phyloP scores from a whole-genome alignment of 1,139 yeast genomes.

The Wickerhamomyces sp. region DNA sequence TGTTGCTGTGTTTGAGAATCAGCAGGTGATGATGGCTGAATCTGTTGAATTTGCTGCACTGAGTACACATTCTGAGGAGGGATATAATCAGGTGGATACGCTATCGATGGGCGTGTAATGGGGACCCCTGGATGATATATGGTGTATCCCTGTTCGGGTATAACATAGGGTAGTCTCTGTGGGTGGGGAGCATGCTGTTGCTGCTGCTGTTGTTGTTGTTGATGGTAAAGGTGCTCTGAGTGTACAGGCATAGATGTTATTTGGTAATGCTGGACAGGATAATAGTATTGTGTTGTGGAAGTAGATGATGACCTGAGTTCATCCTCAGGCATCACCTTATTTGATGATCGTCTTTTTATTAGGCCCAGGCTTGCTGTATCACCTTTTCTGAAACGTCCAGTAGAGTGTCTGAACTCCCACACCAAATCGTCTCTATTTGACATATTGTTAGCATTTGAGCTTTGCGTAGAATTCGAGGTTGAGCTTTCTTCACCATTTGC shows the following conservation, averaged over 20 bases:
- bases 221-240: neutral
- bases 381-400: conserved; percentile 72
- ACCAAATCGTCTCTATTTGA: conserved; percentile 28
- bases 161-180: too few relatives aligned
- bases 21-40: neutral
- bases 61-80: conserved; percentile 13
- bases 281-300: conserved; percentile 4
- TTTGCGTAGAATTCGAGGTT: neutral
- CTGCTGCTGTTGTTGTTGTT: neutral
- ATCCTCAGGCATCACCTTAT: conserved; percentile 23
- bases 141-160: too few relatives aligned
- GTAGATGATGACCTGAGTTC: conserved; percentile 15
- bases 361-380: conserved; percentile 61
- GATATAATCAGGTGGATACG: conserved; percentile 3
- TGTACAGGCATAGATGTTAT: neutral
- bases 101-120: conserved; percentile 9
- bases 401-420: conserved; percentile 90
- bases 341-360: conserved; percentile 57
- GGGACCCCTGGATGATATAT: conserved; percentile 3
- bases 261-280: conserved; percentile 4
- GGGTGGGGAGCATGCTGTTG: neutral
- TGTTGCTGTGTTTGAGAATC: neutral
- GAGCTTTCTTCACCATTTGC: conserved; percentile 12
- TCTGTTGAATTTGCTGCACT: conserved; percentile 10
- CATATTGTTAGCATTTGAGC: conserved; percentile 2